Percentiles rank a stretch among this genome's conserved stretches.
Conservation (phyloP, 176 grass and related monocot genomes). For the Zea luxurians region DNA sequence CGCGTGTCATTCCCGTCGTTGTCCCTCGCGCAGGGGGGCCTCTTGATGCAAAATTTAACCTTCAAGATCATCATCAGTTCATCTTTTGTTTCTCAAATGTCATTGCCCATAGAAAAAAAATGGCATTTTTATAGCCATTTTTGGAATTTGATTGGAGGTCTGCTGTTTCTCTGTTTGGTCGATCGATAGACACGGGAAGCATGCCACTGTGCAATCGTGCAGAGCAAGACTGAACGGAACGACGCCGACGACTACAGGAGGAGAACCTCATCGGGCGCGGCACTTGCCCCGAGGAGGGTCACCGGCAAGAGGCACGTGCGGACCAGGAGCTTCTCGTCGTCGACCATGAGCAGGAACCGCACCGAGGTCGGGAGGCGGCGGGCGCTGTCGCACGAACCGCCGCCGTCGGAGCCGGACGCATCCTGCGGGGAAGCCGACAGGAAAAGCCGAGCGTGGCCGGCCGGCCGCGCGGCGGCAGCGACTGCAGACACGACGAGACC, state of each 20-base stretch:
- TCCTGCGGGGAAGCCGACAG: not conserved
- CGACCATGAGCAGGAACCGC: not conserved
- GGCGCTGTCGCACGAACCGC: conserved; percentile 40
- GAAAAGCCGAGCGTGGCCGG: not conserved
- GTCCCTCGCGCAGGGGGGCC: too few relatives aligned
- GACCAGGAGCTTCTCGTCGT: conserved; percentile 47
- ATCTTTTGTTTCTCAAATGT: too few relatives aligned
- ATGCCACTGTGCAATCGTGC: not conserved
- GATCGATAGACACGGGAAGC: too few relatives aligned
- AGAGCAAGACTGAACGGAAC: conserved; percentile 24
- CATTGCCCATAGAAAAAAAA: too few relatives aligned
- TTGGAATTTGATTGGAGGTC: too few relatives aligned
- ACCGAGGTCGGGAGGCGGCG: conserved; percentile 12
- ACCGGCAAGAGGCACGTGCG: conserved; percentile 47
- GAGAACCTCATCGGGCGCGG: conserved; percentile 36
- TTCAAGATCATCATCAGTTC: too few relatives aligned
- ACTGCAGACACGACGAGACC: not conserved
- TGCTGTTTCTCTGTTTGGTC: too few relatives aligned
- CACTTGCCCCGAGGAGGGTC: conserved; percentile 34
- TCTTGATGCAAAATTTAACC: too few relatives aligned
- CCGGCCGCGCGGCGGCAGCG: not conserved
- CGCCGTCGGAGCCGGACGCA: not conserved
- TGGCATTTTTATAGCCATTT: too few relatives aligned
- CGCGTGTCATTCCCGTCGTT: too few relatives aligned
- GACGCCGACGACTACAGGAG: conserved; percentile 25